phyloP scores from a whole-genome alignment of 2,329 filamentous ascomycete species.

The Calcarisporium arbuscula region DNA sequence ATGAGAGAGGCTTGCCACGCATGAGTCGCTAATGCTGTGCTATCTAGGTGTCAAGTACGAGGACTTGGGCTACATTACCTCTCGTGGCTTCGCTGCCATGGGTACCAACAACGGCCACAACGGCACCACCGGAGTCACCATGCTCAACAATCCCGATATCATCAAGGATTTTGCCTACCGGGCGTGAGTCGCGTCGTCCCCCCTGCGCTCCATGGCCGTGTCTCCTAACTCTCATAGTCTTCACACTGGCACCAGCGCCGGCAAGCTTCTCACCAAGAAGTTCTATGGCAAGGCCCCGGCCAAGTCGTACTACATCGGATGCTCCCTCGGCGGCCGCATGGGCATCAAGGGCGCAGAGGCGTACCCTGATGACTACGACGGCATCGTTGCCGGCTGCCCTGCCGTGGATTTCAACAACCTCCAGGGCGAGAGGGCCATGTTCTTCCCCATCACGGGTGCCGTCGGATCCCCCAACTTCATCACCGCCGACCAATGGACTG shows the following conservation, averaged over 20 bases:
- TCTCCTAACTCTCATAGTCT: slow-evolving; percentile 10
- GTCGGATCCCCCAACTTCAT: slow-evolving; percentile 21
- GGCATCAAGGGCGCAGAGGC: slow-evolving; percentile 46
- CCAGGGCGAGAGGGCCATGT: slow-evolving; percentile 34
- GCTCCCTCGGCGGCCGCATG: slow-evolving; percentile 54
- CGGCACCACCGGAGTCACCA: slow-evolving; percentile 27
- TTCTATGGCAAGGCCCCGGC: slow-evolving; percentile 37
- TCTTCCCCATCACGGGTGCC: slow-evolving; percentile 31
- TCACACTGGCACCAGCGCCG: slow-evolving; percentile 42
- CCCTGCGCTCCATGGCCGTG: neutral
- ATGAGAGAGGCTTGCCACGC: no score
- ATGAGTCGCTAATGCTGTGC: neutral
- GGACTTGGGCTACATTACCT: slow-evolving; percentile 37
- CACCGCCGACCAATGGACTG: slow-evolving; percentile 13
- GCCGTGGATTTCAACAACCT: slow-evolving; percentile 32
- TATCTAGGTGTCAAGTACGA: slow-evolving; percentile 35
- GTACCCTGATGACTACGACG: slow-evolving; percentile 52
- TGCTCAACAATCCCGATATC: slow-evolving; percentile 29
- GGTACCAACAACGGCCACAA: slow-evolving; percentile 47
- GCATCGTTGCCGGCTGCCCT: slow-evolving; percentile 43
- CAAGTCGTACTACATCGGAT: slow-evolving; percentile 51
- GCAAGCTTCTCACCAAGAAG: slow-evolving; percentile 37
- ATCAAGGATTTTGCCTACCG: slow-evolving; percentile 29
- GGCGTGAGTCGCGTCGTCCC: slow-evolving; percentile 9
- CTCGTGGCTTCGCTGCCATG: slow-evolving; percentile 38